phyloP scores from a whole-genome alignment of 2,329 filamentous ascomycete genomes.

The Karstenula rhodostoma region DNA sequence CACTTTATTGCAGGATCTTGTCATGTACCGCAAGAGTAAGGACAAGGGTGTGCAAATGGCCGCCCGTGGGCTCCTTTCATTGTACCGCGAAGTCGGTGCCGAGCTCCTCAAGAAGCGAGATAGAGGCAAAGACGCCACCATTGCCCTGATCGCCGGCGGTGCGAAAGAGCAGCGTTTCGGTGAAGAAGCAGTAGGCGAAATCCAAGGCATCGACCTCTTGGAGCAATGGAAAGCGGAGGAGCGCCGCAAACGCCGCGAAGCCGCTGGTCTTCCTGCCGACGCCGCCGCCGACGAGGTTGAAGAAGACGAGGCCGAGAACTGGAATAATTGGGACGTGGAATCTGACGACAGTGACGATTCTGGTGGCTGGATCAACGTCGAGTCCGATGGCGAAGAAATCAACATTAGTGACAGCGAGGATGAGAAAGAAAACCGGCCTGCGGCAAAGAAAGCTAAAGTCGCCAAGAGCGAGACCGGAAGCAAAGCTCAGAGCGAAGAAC shows the following conservation, averaged over 20 bases:
- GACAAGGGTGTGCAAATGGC: constrained; percentile 99
- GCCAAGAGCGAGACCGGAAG: constrained; percentile 55
- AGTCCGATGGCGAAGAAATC: constrained; percentile 80
- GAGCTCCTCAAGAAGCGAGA: constrained; percentile 90
- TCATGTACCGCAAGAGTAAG: constrained; percentile 95
- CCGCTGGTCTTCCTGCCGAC: constrained; percentile 70
- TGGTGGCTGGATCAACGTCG: constrained; percentile 92
- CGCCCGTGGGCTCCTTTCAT: constrained; percentile 85
- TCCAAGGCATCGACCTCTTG: constrained; percentile 90
- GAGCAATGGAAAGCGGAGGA: constrained; percentile 96
- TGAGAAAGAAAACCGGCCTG: constrained; percentile 48
- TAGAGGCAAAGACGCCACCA: constrained; percentile 87
- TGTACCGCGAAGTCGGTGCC: constrained; percentile 91
- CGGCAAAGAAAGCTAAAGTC: constrained; percentile 68
- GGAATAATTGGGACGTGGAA: constrained; percentile 69
- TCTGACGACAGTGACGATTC: constrained; percentile 72
- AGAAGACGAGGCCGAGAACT: constrained; percentile 65
- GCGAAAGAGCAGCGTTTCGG: constrained; percentile 81
- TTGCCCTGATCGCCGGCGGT: constrained; percentile 79
- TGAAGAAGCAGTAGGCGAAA: constrained; percentile 81
- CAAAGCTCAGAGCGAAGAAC: constrained; percentile 46
- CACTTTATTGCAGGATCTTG: constrained; percentile 92
- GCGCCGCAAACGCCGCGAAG: constrained; percentile 73
- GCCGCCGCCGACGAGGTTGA: constrained; percentile 65
- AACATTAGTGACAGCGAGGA: constrained; percentile 77